These are phyloP conservation scores for Russula compacta DNA, from an alignment of 768 basidiomycete species.

Conservation along the genomic window DNA sequence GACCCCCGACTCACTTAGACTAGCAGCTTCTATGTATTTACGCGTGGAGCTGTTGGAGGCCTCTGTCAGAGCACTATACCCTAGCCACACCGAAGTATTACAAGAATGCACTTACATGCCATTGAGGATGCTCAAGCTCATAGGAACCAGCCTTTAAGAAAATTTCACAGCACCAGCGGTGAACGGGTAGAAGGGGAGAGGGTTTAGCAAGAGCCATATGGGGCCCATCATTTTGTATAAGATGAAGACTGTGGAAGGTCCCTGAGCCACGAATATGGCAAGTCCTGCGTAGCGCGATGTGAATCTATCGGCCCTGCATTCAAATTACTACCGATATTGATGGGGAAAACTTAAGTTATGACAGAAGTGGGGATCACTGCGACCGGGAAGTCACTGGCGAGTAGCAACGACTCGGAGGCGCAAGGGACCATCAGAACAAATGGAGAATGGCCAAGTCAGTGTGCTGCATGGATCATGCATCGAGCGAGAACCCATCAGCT, in stretches of 20 bases:
- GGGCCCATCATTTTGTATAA: neutral
- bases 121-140: neutral
- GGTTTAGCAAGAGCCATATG: too few species aligned
- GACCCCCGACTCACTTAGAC: neutral
- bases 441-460: neutral
- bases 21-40: neutral
- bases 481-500: slow-evolving; percentile 5
- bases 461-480: neutral
- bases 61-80: neutral
- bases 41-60: neutral
- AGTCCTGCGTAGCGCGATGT: neutral
- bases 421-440: neutral
- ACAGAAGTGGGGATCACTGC: too few species aligned
- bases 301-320: too few species aligned
- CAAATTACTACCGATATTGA: neutral
- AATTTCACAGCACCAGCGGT: neutral
- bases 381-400: neutral
- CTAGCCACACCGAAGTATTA: neutral
- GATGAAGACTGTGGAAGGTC: neutral
- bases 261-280: neutral
- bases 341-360: neutral
- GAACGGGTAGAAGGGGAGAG: neutral
- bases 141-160: neutral
- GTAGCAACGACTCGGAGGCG: neutral
- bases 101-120: neutral